Evolutionary conservation across 2,329 filamentous ascomycete genomes (phyloP).

Genomic region (Bimuria novae-zelandiae): DNA sequence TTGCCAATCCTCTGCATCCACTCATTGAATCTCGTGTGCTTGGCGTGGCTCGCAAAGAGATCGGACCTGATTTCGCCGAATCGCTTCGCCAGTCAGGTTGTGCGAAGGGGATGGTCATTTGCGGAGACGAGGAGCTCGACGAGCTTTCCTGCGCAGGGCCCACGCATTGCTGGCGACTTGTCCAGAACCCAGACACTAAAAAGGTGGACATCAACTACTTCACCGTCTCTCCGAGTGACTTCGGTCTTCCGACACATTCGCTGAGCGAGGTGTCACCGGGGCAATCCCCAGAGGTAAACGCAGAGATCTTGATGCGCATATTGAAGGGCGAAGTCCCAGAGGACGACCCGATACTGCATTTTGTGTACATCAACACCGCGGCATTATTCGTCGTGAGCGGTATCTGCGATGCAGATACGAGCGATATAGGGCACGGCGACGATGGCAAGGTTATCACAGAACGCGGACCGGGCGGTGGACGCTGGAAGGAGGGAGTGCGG

Average conservation of each 20-base stretch:
- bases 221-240: slow-evolving; percentile 78
- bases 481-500: slow-evolving; percentile 94
- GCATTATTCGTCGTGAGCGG: slow-evolving; percentile 85
- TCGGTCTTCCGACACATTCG: slow-evolving; percentile 77
- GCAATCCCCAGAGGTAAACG: slow-evolving; percentile 85
- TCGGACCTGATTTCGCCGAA: slow-evolving; percentile 88
- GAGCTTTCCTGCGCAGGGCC: slow-evolving; percentile 90
- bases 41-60: slow-evolving; percentile 85
- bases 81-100: slow-evolving; percentile 76
- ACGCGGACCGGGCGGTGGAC: slow-evolving; percentile 78
- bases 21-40: slow-evolving; percentile 85
- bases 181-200: slow-evolving; percentile 50
- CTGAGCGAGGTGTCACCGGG: slow-evolving; percentile 80
- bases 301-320: slow-evolving; percentile 77
- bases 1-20: slow-evolving; percentile 84
- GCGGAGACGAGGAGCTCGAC: slow-evolving; percentile 91
- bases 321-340: slow-evolving; percentile 72
- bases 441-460: slow-evolving; percentile 81
- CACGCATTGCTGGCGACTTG: slow-evolving; percentile 86
- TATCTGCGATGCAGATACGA: slow-evolving; percentile 81
- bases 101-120: slow-evolving; percentile 86
- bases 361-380: slow-evolving; percentile 92
- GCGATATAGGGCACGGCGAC: slow-evolving; percentile 78
- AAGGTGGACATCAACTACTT: slow-evolving; percentile 74
- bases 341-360: slow-evolving; percentile 86